A percentile compares a stretch with the other conserved stretches of the same genome.
These are phyloP conservation scores for Nicotiana attenuata DNA, from an alignment of 257 asterid genomes.

Conservation along the genomic window DNA sequence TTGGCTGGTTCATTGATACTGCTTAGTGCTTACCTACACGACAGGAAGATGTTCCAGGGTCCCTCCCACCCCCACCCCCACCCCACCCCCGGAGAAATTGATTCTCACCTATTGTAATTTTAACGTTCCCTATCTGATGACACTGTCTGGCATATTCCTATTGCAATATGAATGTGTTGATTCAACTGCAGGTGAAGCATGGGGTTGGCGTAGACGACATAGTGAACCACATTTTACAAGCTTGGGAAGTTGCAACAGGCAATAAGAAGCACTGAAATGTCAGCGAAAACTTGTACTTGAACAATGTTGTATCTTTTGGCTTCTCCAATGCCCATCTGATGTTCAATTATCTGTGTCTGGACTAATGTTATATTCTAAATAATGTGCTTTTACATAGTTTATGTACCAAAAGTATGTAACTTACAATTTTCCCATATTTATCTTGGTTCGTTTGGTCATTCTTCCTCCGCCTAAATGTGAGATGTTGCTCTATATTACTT, in stretches of 20 bases:
- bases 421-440: background rate
- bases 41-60: background rate
- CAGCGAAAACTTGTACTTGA: background rate
- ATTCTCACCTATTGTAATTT: background rate
- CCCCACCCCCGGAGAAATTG: no score
- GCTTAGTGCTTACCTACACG: background rate
- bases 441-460: background rate
- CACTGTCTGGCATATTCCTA: no score
- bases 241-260: conserved; percentile 78
- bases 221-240: conserved; percentile 54
- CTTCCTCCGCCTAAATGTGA: background rate
- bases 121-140: no score
- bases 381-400: background rate
- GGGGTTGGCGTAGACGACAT: conserved; percentile 87
- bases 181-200: conserved; percentile 70
- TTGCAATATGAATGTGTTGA: background rate
- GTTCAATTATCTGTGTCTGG: background rate
- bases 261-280: conserved; percentile 43
- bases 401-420: background rate
- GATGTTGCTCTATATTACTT: background rate
- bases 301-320: background rate
- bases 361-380: background rate
- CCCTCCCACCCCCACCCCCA: no score
- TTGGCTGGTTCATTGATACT: background rate
- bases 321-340: background rate